phyloP scores from a whole-genome alignment of 164 flowering plant genomes.

The Vitis riparia region DNA sequence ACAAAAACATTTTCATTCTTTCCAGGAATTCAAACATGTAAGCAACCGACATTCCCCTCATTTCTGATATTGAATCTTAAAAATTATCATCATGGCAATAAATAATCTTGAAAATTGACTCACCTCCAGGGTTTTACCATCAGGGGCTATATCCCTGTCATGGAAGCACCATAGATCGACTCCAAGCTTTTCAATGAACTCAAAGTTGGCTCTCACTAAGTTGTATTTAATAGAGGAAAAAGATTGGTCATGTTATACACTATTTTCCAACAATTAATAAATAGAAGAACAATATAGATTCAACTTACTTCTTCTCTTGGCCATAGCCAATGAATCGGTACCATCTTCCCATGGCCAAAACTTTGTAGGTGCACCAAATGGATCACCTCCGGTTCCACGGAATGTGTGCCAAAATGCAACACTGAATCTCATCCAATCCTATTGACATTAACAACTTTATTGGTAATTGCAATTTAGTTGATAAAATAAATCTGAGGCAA shows the following conservation, averaged over 20 bases:
- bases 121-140: constrained; percentile 79
- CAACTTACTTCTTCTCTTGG: constrained; percentile 89
- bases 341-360: constrained; percentile 99
- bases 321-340: constrained; percentile 92
- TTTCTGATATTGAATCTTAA: neutral
- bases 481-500: neutral
- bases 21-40: too few relatives aligned
- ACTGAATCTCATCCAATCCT: constrained; percentile 98
- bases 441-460: neutral
- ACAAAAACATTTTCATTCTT: too few relatives aligned
- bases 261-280: neutral
- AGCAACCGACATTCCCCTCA: too few relatives aligned
- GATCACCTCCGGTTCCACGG: constrained; percentile 91
- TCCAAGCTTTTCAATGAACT: constrained; percentile 87
- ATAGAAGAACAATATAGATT: neutral
- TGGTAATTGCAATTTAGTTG: neutral
- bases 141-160: constrained; percentile 97
- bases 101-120: constrained; percentile 11
- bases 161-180: constrained; percentile 98
- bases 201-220: constrained; percentile 96
- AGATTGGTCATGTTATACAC: too few relatives aligned
- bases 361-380: constrained; percentile 91
- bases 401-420: constrained; percentile 99
- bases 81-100: neutral
- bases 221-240: constrained; percentile 8